A percentile compares a stretch with the other conserved stretches of the same genome.
These are phyloP conservation scores for Chrysanthemum seticuspe DNA, from an alignment of 129 eudicot species.

Conservation along the genomic window DNA sequence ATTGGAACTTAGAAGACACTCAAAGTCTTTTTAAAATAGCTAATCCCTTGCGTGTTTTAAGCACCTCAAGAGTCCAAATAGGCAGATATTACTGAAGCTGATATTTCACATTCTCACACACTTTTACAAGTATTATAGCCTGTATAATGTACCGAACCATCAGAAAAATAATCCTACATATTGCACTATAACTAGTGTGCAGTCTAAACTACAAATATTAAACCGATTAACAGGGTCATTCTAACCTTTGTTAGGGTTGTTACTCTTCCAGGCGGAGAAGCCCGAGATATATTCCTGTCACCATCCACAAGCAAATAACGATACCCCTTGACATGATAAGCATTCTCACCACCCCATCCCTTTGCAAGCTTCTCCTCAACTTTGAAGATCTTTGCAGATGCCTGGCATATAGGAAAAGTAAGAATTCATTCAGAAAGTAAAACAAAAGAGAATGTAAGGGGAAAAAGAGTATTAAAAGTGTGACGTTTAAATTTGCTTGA, in stretches of 20 bases:
- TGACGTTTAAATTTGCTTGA: neutral
- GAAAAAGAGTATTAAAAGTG: neutral
- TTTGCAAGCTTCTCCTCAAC: constrained; percentile 94
- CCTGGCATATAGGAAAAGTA: constrained; percentile 40
- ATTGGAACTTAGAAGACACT: no score
- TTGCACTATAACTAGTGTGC: no score
- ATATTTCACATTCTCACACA: no score
- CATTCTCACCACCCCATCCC: constrained; percentile 99
- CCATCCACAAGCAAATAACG: constrained; percentile 86
- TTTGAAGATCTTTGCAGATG: constrained; percentile 62
- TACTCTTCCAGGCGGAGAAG: constrained; percentile 96
- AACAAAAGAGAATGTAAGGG: neutral
- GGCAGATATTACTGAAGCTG: no score
- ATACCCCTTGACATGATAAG: constrained; percentile 94
- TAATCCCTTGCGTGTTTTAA: no score
- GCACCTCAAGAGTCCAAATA: no score
- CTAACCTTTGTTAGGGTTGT: constrained; percentile 90
- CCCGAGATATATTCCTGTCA: constrained; percentile 76
- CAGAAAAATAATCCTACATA: no score
- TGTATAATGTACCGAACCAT: no score
- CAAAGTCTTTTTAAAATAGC: no score
- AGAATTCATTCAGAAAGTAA: neutral
- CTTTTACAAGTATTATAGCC: no score
- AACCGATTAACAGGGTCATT: constrained; percentile 3
- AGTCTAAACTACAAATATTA: no score